Base-by-base conservation (phyloP, 306 rosid species). In the Arachis stenosperma region DNA sequence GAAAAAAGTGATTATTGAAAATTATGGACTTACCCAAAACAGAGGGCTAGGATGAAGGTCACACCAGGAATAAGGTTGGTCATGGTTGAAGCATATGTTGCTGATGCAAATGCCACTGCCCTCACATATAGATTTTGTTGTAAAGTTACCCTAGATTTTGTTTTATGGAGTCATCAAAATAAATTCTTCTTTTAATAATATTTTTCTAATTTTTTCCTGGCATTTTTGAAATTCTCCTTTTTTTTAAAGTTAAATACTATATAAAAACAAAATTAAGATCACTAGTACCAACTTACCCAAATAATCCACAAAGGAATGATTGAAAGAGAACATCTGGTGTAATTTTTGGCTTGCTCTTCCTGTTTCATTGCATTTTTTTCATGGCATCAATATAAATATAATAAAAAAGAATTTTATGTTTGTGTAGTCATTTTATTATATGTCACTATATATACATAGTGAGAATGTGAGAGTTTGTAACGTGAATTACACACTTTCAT, bases 61-160 rank as follows among this genome's bases (percentile, higher is more conserved):
- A 37, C 74, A 39, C 36, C 69, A 5, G 78, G 82, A 58, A 72
- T 29, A 8, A 78, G 62, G 22, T 71, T 78, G 57, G 11, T 65
- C 78, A 78, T 72, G 40, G 75, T 80, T 12, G 73, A 62, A 62
- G 84, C 58, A 51, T 69, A 37, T 47, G 80, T 74, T 60, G 75
- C 76, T 8, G 55, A 33, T 27, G 76, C 79, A 37, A 74, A 44
- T 7, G 60, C 52, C 47, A 79, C 71, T 0, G 62, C 83, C 61
- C 60, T 62, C 37, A 61, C 71, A 8, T 52, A 80, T 12, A 80
- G 63, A 62, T 80, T 80, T 61, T 80, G 76, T 69, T 62, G 76
- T 50, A 80, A 22, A 2, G 73, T 8, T 41, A 79, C 76, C 76
- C 83, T 69, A 42, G 4, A 33, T 33, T 33, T 33, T 33, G 37